Percentiles rank a stretch among this genome's conserved stretches.
phyloP scores from a whole-genome alignment of 192 early-diverging fungal species.

The Linnemannia elongata region DNA sequence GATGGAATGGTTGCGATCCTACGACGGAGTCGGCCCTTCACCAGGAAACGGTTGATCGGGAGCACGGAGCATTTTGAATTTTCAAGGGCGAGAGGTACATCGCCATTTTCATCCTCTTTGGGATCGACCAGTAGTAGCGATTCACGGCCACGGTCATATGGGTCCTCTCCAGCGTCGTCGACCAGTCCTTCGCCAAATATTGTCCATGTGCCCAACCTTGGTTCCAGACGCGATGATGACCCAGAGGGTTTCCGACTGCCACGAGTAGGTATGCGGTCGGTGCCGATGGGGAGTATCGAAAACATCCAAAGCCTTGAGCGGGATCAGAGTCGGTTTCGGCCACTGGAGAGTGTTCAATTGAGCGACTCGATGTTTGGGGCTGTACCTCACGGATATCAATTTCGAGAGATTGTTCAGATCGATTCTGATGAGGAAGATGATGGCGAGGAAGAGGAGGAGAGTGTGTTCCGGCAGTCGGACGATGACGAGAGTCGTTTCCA shows the following conservation, averaged over 20 bases:
- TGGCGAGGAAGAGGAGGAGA: background rate
- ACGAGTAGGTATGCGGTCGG: background rate
- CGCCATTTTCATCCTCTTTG: background rate
- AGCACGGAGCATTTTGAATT: background rate
- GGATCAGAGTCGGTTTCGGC: background rate
- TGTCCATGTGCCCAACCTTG: background rate
- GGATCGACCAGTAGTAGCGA: background rate
- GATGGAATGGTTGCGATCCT: constrained; percentile 27
- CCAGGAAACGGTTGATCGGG: constrained; percentile 10
- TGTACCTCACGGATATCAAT: background rate
- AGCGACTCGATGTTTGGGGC: background rate
- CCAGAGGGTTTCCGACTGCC: background rate
- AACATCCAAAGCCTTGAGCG: background rate
- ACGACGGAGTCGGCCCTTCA: constrained; percentile 18
- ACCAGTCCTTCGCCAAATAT: background rate
- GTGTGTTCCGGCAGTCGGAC: background rate
- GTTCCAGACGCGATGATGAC: background rate
- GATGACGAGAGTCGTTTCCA: background rate
- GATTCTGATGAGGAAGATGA: constrained; percentile 6
- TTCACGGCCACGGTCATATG: background rate
- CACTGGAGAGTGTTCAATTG: background rate
- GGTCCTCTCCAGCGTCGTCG: background rate
- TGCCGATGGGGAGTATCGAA: background rate
- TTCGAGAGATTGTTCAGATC: background rate
- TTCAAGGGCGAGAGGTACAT: background rate